These are phyloP conservation scores for Geosmithia morbida DNA, from an alignment of 2,329 filamentous ascomycete genomes.

Conservation along the genomic window DNA sequence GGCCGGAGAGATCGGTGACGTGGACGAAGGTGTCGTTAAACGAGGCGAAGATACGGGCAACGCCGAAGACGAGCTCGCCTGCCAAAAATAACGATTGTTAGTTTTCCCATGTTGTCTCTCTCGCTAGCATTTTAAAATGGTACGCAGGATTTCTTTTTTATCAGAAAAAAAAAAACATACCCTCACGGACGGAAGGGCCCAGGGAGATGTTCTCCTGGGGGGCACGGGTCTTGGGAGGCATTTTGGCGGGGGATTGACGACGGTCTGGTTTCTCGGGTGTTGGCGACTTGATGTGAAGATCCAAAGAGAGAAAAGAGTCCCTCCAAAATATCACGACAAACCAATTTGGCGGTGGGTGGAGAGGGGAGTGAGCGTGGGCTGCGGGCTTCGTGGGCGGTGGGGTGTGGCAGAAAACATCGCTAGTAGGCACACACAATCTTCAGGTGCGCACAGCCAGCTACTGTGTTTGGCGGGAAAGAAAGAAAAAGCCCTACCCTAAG, in stretches of 20 bases:
- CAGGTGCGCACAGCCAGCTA: too few species aligned
- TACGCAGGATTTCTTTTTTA: too few species aligned
- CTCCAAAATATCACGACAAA: slow-evolving; percentile 8
- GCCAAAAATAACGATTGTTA: slow-evolving; percentile 1
- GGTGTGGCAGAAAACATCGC: slow-evolving; percentile 20
- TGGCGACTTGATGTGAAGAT: slow-evolving; percentile 1
- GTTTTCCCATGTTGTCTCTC: not conserved
- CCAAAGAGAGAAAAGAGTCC: not conserved
- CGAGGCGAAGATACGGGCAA: slow-evolving; percentile 91
- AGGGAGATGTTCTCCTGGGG: slow-evolving; percentile 97
- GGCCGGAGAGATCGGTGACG: slow-evolving; percentile 62
- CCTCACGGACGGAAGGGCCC: slow-evolving; percentile 92
- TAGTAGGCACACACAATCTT: too few species aligned
- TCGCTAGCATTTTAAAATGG: too few species aligned
- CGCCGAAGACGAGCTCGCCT: slow-evolving; percentile 96
- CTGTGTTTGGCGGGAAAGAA: not conserved
- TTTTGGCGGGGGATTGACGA: slow-evolving; percentile 36
- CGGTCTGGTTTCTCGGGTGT: slow-evolving; percentile 12
- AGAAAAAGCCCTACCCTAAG: slow-evolving; percentile 18
- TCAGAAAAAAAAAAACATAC: slow-evolving; percentile 34
- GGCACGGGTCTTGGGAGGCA: slow-evolving; percentile 85
- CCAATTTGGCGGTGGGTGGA: slow-evolving; percentile 12
- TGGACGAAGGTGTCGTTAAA: slow-evolving; percentile 58
- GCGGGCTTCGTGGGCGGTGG: slow-evolving; percentile 15
- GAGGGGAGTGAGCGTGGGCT: slow-evolving; percentile 5